Percentiles rank a stretch among this genome's conserved stretches.
Evolutionary conservation across 2,329 filamentous ascomycete genomes (phyloP).

Genomic region (Zymoseptoria pseudotritici): DNA sequence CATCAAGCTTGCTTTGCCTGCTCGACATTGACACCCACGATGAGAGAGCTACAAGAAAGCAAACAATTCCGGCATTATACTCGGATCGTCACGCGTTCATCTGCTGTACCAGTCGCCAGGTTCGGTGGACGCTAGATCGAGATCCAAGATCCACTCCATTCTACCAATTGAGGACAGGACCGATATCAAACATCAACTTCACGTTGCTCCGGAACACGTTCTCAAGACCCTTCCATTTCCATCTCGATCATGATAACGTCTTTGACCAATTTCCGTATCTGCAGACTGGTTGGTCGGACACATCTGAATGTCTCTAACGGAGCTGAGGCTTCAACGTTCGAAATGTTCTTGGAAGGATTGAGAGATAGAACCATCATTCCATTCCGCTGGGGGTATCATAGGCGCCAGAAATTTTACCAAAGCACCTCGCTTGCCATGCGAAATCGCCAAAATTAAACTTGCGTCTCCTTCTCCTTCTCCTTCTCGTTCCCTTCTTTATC

Average conservation of each 20-base stretch:
- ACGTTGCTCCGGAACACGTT: slow-evolving; percentile 7
- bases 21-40: neutral
- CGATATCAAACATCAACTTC: neutral
- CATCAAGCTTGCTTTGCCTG: neutral
- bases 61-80: neutral
- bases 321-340: neutral
- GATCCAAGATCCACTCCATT: neutral
- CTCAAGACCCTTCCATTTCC: neutral
- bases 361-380: too few species aligned
- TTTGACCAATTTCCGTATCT: slow-evolving; percentile 41
- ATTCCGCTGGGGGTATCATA: neutral
- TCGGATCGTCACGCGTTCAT: neutral
- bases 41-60: neutral
- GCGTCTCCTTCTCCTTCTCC: neutral
- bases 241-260: slow-evolving; percentile 35
- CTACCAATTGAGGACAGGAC: neutral
- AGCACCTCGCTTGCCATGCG: neutral
- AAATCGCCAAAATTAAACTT: neutral
- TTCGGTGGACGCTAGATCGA: neutral
- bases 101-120: neutral
- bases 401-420: neutral
- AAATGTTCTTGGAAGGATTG: slow-evolving; percentile 14
- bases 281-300: slow-evolving; percentile 30
- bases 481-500: neutral
- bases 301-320: neutral